These are phyloP conservation scores for Candida quercuum DNA, from an alignment of 805 yeast genomes.

Conservation along the genomic window DNA sequence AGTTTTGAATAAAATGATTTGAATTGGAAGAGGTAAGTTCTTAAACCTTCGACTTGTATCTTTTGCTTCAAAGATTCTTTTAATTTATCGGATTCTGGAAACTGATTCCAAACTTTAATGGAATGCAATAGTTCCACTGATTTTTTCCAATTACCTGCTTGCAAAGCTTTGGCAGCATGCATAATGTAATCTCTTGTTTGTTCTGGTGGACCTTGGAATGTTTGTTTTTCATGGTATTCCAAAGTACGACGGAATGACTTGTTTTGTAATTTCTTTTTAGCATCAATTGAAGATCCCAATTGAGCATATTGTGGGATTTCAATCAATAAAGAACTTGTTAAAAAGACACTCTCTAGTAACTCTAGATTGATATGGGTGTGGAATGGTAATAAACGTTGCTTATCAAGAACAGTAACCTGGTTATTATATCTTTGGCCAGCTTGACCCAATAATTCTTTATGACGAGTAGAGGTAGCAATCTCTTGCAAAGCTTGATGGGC, in stretches of 20 bases:
- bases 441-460: slow-evolving; percentile 92
- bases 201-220: slow-evolving; percentile 97
- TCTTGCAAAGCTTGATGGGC: slow-evolving; percentile 84
- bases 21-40: slow-evolving; percentile 88
- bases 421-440: slow-evolving; percentile 67
- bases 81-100: slow-evolving; percentile 63
- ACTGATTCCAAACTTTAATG: slow-evolving; percentile 81
- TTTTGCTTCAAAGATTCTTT: slow-evolving; percentile 69
- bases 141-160: slow-evolving; percentile 83
- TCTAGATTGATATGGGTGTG: slow-evolving; percentile 98
- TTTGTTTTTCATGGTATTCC: slow-evolving; percentile 90
- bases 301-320: slow-evolving; percentile 92
- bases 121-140: slow-evolving; percentile 67
- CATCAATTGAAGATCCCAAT: slow-evolving; percentile 45
- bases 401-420: slow-evolving; percentile 51
- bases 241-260: slow-evolving; percentile 88
- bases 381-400: slow-evolving; percentile 86
- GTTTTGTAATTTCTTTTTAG: slow-evolving; percentile 59
- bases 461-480: slow-evolving; percentile 77
- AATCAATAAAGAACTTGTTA: slow-evolving; percentile 81
- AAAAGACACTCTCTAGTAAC: slow-evolving; percentile 87
- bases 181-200: slow-evolving; percentile 89
- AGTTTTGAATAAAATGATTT: slow-evolving; percentile 71
- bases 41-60: slow-evolving; percentile 84
- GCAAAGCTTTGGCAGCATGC: slow-evolving; percentile 86